Evolutionary conservation across 306 rosid genomes (phyloP), one percentile per base, ranked within the genome.

Genomic region (Echinosophora koreensis): DNA sequence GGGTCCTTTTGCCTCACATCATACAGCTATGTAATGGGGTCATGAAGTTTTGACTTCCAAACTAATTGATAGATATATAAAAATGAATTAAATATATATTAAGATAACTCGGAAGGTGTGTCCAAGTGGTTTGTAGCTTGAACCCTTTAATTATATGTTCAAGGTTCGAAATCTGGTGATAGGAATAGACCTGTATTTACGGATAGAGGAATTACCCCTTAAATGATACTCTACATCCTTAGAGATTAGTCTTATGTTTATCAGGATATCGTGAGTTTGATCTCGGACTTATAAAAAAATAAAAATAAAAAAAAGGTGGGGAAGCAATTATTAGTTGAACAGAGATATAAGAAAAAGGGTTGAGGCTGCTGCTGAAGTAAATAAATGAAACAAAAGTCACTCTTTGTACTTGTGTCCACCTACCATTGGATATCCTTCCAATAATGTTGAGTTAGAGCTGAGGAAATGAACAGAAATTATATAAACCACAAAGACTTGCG

Each of bases 21-120:
- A 72, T 84, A 89, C 87, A 86, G 91, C 94, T 79, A 77, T 37
- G 80, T 28, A 38, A 77, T 87, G 92, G 90, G 89, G 88, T 77
- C 90, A 39, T 38, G 13, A 32, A 59, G 17, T 50, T 82, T 73
- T 78, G 87, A 86, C 86, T 87, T 77, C 9, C 27, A 72, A 1
- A 9, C 66, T 17, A 44, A 12, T 12, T 38, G 7, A 81, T 56
- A 52, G 60, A 72, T 59, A 56, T 35, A 18, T 46, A 46, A 71
- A 74, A 32, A 57, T 22, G 78, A 70, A 47, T 64, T 81, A 46
- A 22, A 49, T 64, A 30, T 13, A 16, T 22, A 22, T 22, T 0
- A 22, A 22, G 22, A 1, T n/a, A n/a, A n/a, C n/a, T n/a, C n/a
- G n/a, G n/a, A n/a, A n/a, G n/a, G n/a, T n/a, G n/a, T n/a, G n/a